These are phyloP conservation scores for Nitzschia putrida DNA, from an alignment of 108 stramenopile genomes.

Conservation along the genomic window DNA sequence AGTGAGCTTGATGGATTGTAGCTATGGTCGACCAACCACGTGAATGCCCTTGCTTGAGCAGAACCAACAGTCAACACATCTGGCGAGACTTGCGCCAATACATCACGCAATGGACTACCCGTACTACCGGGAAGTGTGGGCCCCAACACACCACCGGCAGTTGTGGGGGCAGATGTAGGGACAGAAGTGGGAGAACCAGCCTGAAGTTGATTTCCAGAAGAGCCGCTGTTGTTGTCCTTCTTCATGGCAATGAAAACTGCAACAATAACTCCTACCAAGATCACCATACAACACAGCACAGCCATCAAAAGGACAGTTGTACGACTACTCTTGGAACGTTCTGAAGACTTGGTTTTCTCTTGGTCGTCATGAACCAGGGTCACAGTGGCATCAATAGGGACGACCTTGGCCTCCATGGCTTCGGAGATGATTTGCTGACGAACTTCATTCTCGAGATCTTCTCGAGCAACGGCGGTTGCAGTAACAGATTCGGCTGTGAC, in stretches of 20 bases:
- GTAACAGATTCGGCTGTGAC: neutral
- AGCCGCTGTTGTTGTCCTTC: too few species aligned
- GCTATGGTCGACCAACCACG: neutral
- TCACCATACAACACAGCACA: neutral
- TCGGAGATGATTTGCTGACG: constrained; percentile 2
- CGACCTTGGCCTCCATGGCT: neutral
- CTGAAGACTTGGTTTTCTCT: neutral
- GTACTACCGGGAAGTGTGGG: too few species aligned
- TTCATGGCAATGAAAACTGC: neutral
- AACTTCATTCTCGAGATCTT: neutral
- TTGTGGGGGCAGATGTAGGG: too few species aligned
- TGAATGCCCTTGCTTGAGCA: neutral
- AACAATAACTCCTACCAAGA: neutral
- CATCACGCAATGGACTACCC: neutral
- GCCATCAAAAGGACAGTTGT: neutral
- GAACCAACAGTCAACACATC: neutral
- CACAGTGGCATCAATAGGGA: neutral
- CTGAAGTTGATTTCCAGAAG: too few species aligned
- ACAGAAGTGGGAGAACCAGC: too few species aligned
- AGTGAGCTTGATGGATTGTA: neutral
- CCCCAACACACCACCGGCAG: too few species aligned
- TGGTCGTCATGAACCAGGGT: neutral
- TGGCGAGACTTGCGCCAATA: neutral
- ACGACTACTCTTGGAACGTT: neutral
- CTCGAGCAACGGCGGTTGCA: neutral